Percentiles rank a stretch among this genome's conserved stretches.
phyloP scores from a whole-genome alignment of 2,329 filamentous ascomycete genomes.

The Apiospora malaysiana region DNA sequence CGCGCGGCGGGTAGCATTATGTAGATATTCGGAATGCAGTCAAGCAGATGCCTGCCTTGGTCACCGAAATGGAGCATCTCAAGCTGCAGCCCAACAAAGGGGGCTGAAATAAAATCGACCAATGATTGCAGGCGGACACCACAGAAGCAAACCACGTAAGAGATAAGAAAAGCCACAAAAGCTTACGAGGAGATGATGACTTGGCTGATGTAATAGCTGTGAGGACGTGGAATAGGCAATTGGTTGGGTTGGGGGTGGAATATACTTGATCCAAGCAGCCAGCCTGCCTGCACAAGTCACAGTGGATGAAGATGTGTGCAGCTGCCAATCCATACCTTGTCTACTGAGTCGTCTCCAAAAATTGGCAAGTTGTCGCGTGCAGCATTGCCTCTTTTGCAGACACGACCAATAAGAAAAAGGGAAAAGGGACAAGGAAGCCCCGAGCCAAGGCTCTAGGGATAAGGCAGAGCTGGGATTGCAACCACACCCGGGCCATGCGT shows the following conservation, averaged over 20 bases:
- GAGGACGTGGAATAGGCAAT: background rate
- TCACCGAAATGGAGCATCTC: background rate
- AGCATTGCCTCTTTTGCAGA: background rate
- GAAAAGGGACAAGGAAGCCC: background rate
- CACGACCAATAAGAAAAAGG: background rate
- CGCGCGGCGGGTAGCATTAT: background rate
- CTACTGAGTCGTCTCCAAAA: background rate
- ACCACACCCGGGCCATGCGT: background rate
- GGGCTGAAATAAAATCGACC: background rate
- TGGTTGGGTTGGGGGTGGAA: too few species aligned
- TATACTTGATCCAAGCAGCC: background rate
- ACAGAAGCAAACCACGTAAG: background rate
- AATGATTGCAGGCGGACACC: background rate
- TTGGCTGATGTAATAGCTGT: background rate
- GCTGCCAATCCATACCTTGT: background rate
- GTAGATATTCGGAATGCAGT: background rate
- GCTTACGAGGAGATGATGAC: background rate
- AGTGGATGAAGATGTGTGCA: too few species aligned
- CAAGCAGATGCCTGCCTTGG: background rate
- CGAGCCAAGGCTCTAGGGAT: background rate
- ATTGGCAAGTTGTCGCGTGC: background rate
- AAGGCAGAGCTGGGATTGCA: background rate
- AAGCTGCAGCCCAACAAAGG: background rate
- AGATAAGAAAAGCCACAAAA: constrained; percentile 2
- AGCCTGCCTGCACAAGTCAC: too few species aligned